phyloP scores from a whole-genome alignment of 2,329 filamentous ascomycete genomes.

The Zymoseptoria passerinii region DNA sequence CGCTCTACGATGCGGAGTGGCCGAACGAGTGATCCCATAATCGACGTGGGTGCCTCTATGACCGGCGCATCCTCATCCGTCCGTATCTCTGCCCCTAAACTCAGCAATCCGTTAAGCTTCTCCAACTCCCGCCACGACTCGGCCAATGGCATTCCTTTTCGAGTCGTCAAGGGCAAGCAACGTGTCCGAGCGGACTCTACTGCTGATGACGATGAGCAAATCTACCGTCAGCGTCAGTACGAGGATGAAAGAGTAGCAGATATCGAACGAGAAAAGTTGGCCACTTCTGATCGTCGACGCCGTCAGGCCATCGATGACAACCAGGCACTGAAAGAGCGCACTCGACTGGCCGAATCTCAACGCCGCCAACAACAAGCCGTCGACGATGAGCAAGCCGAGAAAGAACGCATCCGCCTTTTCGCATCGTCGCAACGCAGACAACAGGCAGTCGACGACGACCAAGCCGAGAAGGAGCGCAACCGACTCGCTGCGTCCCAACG shows the following conservation, averaged over 20 bases:
- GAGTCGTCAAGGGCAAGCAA: not conserved
- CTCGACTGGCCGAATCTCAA: slow-evolving; percentile 6
- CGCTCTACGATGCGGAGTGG: slow-evolving; percentile 1
- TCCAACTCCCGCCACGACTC: slow-evolving; percentile 10
- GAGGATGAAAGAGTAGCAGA: not conserved
- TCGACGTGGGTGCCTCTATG: slow-evolving; percentile 5
- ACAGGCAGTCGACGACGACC: slow-evolving; percentile 5
- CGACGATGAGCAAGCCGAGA: slow-evolving; percentile 3
- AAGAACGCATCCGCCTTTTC: not conserved
- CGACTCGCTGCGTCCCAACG: slow-evolving; percentile 5
- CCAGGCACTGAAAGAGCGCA: slow-evolving; percentile 10
- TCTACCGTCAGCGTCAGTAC: not conserved
- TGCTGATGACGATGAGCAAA: not conserved
- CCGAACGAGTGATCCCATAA: slow-evolving; percentile 5
- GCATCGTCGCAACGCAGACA: not conserved
- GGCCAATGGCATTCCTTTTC: slow-evolving; percentile 5
- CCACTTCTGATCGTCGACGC: not conserved
- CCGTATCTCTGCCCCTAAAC: slow-evolving; percentile 12
- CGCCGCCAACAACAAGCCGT: slow-evolving; percentile 7
- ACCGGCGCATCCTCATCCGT: slow-evolving; percentile 4
- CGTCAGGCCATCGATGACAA: slow-evolving; percentile 3
- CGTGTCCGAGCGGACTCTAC: not conserved
- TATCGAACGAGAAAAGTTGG: not conserved
- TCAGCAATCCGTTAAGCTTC: slow-evolving; percentile 13
- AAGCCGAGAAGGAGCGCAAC: slow-evolving; percentile 10